Evolutionary conservation across 2,329 filamentous ascomycete species (phyloP).

Genomic region (Ceratocystis albifundus): DNA sequence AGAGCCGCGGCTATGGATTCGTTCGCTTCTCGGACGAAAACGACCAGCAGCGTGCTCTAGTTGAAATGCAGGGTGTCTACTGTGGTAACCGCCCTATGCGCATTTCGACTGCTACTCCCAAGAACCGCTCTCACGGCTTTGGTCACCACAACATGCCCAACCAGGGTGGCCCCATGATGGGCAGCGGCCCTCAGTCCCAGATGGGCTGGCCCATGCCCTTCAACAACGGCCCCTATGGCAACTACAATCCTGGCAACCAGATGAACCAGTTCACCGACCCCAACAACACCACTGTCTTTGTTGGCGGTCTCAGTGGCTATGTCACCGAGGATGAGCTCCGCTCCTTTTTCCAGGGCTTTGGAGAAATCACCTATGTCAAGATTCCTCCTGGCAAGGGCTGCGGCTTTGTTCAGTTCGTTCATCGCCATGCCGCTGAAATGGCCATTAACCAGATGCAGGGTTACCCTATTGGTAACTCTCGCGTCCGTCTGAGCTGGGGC

Average conservation of each 20-base stretch:
- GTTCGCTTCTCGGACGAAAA: slow-evolving; percentile 92
- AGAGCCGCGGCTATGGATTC: slow-evolving; percentile 96
- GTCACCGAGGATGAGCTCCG: slow-evolving; percentile 99
- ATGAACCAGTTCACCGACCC: slow-evolving; percentile 99
- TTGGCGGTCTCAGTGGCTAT: slow-evolving; percentile 91
- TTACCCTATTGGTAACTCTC: slow-evolving; percentile 97
- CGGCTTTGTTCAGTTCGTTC: slow-evolving; percentile 97
- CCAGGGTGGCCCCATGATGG: slow-evolving; percentile 36
- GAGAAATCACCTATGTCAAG: slow-evolving; percentile 99
- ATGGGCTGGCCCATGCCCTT: slow-evolving; percentile 33
- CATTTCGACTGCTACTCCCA: slow-evolving; percentile 93
- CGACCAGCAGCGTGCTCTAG: slow-evolving; percentile 89
- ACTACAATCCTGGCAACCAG: slow-evolving; percentile 40
- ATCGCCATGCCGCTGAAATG: slow-evolving; percentile 98
- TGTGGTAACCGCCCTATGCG: slow-evolving; percentile 98
- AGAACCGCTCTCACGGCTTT: slow-evolving; percentile 55
- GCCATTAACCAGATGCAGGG: slow-evolving; percentile 99
- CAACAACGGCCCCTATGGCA: slow-evolving; percentile 28
- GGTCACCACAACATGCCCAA: slow-evolving; percentile 34
- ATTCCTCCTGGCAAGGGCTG: slow-evolving; percentile 98
- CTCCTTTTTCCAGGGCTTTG: slow-evolving; percentile 98
- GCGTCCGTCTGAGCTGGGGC: slow-evolving; percentile 94
- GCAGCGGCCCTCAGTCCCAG: slow-evolving; percentile 35
- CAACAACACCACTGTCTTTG: slow-evolving; percentile 98
- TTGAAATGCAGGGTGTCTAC: slow-evolving; percentile 98